These are phyloP conservation scores for Torrubiella hemipterigena DNA, from an alignment of 2,329 filamentous ascomycete genomes.

Conservation along the genomic window DNA sequence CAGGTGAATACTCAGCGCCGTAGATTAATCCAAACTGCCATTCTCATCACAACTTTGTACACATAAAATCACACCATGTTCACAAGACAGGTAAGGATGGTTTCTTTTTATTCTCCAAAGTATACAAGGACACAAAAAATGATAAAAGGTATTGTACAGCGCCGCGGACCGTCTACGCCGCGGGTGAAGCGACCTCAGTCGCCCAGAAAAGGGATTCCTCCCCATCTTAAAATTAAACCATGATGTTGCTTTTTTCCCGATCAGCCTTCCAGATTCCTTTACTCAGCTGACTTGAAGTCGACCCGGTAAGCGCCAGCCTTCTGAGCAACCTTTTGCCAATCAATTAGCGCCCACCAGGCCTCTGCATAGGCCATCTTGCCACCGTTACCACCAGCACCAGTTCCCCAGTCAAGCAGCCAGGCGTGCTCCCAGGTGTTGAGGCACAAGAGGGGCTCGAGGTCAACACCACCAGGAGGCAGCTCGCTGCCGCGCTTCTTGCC, in stretches of 20 bases:
- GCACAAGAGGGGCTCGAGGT: conserved; percentile 69
- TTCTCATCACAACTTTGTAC: too few relatives aligned
- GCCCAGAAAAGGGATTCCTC: background rate
- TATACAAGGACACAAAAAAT: conserved; percentile 1
- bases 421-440: conserved; percentile 96
- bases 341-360: conserved; percentile 76
- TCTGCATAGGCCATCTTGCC: conserved; percentile 69
- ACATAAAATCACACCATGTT: too few relatives aligned
- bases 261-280: conserved; percentile 2
- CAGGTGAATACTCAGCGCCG: too few relatives aligned
- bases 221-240: conserved; percentile 2
- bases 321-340: conserved; percentile 65
- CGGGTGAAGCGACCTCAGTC: background rate
- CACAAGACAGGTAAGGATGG: too few relatives aligned
- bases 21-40: too few relatives aligned
- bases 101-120: background rate
- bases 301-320: conserved; percentile 20
- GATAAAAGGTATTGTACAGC: too few relatives aligned
- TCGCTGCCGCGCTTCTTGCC: conserved; percentile 15
- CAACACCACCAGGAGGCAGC: conserved; percentile 52
- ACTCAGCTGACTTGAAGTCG: conserved; percentile 17
- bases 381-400: conserved; percentile 41
- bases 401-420: conserved; percentile 71
- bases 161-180: too few relatives aligned
- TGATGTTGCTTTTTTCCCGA: conserved; percentile 7